Evolutionary conservation across 257 asterid species (phyloP), one percentile per base, ranked within the genome.

Genomic region (Euphrasia confusa): DNA sequence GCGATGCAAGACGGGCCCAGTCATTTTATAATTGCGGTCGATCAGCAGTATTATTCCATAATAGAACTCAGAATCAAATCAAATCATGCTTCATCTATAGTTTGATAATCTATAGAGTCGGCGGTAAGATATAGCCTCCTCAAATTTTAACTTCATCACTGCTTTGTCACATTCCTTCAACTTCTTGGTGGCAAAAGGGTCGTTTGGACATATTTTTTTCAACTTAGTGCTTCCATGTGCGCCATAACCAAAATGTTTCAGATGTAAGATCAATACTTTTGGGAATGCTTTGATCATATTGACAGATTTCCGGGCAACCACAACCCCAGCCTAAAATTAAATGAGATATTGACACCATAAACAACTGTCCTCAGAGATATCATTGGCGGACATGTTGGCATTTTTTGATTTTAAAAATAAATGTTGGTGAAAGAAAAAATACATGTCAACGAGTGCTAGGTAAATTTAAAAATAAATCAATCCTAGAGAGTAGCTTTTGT

Each of bases 51-150:
- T n/a, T n/a, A n/a, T n/a, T n/a, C n/a, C n/a, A n/a, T n/a, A n/a
- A n/a, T n/a, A n/a, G n/a, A n/a, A n/a, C n/a, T n/a, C n/a, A n/a
- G n/a, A n/a, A n/a, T n/a, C n/a, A n/a, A n/a, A n/a, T n/a, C n/a
- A n/a, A n/a, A n/a, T n/a, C n/a, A n/a, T n/a, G n/a, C n/a, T n/a
- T n/a, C n/a, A n/a, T n/a, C n/a, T 75, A 87, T 68, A 60, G 96
- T 65, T 61, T 72, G 95, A 79, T 93, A 87, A 71, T 89, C 99
- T 64, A 93, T 75, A 58, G 96, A 61, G 64, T 93, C 97, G 12
- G 97, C 94, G 97, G 97, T 32, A 74, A 12, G 97, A 74, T 42
- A 93, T 93, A 57, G 97, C 99, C 79, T 93, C 97, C 78, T 93
- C 99, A 79, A 93, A 93, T 75, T 93, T 89, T 40, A 85, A 82